A percentile compares a stretch with the other conserved stretches of the same genome.
These are phyloP conservation scores for Xylaria sp. DNA, from an alignment of 2,329 filamentous ascomycete species.

Conservation along the genomic window DNA sequence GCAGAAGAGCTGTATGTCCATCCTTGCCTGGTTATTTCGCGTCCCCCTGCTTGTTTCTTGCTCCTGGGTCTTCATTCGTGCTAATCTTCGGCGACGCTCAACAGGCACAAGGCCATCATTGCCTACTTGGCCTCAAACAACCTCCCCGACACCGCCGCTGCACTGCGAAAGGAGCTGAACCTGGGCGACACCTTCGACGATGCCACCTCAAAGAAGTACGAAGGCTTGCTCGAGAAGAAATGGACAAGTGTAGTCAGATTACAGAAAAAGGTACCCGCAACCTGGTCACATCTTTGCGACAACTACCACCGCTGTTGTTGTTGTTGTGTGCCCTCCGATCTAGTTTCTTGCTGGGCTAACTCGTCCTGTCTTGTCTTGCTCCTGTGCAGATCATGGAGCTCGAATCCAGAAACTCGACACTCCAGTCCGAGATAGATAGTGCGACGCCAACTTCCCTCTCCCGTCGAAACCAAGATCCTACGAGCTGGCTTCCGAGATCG, in stretches of 20 bases:
- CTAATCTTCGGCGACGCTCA: constrained; percentile 18
- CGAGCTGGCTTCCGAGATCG: constrained; percentile 85
- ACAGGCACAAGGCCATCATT: constrained; percentile 85
- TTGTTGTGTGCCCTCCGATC: not conserved
- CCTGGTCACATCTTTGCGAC: constrained; percentile 10
- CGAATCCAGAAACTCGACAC: constrained; percentile 75
- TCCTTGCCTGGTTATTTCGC: not conserved
- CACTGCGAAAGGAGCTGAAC: constrained; percentile 80
- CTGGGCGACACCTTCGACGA: constrained; percentile 80
- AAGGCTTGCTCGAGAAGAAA: constrained; percentile 94
- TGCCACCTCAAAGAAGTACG: constrained; percentile 90
- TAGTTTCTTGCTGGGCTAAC: constrained; percentile 22
- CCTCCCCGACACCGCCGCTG: constrained; percentile 74
- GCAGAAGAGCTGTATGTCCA: constrained; percentile 49
- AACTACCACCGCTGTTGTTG: not conserved
- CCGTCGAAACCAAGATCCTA: constrained; percentile 83
- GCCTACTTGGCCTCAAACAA: constrained; percentile 84
- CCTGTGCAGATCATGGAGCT: constrained; percentile 85
- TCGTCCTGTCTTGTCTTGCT: constrained; percentile 7
- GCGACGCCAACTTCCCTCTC: constrained; percentile 81
- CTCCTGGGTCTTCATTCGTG: not conserved
- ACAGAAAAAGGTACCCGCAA: constrained; percentile 83
- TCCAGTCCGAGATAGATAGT: constrained; percentile 87
- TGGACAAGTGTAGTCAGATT: constrained; percentile 95
- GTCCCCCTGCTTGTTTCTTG: not conserved